Evolutionary conservation across 768 basidiomycete genomes (phyloP), one percentile per base, ranked within the genome.

Genomic region (Boletus sp.): DNA sequence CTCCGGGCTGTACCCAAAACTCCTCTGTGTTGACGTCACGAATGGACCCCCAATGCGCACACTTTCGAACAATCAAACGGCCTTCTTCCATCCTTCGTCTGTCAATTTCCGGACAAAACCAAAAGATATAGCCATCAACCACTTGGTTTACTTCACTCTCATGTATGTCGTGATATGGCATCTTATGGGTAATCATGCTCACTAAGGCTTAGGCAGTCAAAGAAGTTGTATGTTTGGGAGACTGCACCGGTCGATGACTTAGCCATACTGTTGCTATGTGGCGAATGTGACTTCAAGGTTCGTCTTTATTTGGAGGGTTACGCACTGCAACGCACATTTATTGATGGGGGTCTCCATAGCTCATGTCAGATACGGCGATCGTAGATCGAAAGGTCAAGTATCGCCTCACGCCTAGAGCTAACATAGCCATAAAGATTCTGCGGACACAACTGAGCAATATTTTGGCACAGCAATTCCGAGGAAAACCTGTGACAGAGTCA

Each of bases 141-240:
- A 92, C 71, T 68, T 96, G 50, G 77, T 80, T 15, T 96, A 94
- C 71, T 97, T 94, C 70, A 95, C 93, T 1, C 77, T 96, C 37
- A 95, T 94, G 92, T 91, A 61, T 59, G 80, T 71, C 18, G 36
- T 18, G 49, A 50, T 29, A 41, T 32, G 24, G 12, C 7, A 17
- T 20, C 24, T 5, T 28, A 39, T 54, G 18, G 5, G 24, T 32
- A 24, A 47, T 24, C 5, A 14, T 66, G 20, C 57, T 62, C 41
- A 63, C 46, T 11, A 28, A 44, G 50, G 33, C 57, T 46, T 52
- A 94, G 94, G 92, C 93, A 94, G 67, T 95, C 94, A 7, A 97
- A 93, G 74, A 93, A 85, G 69, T 73, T 95, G 29, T 96, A 92
- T 72, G 90, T 83, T 17, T 97, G 94, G 94, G 96, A 98, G 72